Evolutionary conservation across 805 yeast species (phyloP), one percentile per base, ranked within the genome.

Genomic region (Yarrowia sp.): DNA sequence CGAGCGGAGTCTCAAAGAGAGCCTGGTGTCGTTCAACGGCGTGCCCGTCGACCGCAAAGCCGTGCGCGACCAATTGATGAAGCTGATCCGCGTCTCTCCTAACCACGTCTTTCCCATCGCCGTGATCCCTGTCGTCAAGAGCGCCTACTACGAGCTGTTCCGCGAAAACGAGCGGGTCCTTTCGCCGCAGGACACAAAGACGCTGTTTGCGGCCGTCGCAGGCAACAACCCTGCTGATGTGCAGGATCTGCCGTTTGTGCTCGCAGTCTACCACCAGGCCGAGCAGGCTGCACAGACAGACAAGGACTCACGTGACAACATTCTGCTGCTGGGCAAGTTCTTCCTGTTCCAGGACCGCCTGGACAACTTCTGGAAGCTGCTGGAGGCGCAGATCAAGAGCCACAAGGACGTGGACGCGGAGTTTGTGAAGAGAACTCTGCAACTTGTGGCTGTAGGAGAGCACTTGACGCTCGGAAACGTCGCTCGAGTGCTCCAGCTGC

Each of bases 401-500:
- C 62, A 62, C n/a, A n/a, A 41, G 1, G 61, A 55, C 14, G 60
- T 51, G 7, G 67, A 65, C n/a, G 21, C 49, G 6, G 32, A 18
- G n/a, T 65, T 65, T 16, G 69, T 55, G 10, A 14, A 13, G 6
- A 27, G 12, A 10, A 18, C 27, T 8, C 19, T 55, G 24, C 21
- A 27, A 4, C 14, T 55, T 12, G 19, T 55, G 8, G 25, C 60
- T 3, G 58, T n/a, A 8, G 60, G 38, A 6, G 21, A 46, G 4
- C 44, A 53, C 18, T 21, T 38, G 47, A 55, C 60, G 2, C 60
- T 55, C 5, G 36, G 60, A 14, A 55, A 55, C 29, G 44, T 55
- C 9, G 44, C 60, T 13, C 25, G 36, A 16, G 60, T 38, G n/a
- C n/a, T 55, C 19, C 36, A 55, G 13, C 19, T 55, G 21, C 5